Conservation (phyloP, 1,284 basidiomycete species). For the Moesziomyces aphidis region DNA sequence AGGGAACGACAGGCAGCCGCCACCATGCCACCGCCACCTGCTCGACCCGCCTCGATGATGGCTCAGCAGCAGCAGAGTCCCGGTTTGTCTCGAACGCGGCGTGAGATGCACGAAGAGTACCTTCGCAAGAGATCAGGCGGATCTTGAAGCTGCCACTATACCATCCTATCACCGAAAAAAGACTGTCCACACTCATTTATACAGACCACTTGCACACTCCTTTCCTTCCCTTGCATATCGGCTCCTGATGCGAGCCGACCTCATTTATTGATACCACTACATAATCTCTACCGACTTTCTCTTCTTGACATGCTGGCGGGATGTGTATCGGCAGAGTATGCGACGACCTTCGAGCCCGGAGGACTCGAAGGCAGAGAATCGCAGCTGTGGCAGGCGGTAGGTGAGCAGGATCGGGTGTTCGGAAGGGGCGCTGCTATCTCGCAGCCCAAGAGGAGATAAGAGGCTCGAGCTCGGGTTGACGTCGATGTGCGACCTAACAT, state of each 20-base stretch:
- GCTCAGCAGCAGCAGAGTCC: constrained; percentile 5
- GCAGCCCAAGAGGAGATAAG: no score
- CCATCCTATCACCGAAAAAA: not conserved
- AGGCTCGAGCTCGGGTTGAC: no score
- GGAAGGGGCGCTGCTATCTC: no score
- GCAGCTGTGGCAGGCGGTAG: no score
- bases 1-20: constrained; percentile 20
- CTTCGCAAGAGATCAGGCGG: constrained; percentile 16
- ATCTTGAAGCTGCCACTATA: not conserved
- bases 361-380: no score
- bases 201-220: not conserved
- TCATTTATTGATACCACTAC: constrained; percentile 11
- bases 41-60: constrained; percentile 3
- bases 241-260: not conserved
- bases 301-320: not conserved
- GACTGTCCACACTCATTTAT: no score
- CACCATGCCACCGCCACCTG: constrained; percentile 26
- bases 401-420: no score
- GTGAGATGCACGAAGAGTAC: constrained; percentile 40
- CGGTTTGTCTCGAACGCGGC: constrained; percentile 13
- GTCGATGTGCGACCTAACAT: not conserved
- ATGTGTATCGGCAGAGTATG: no score
- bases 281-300: not conserved
- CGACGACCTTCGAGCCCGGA: not conserved
- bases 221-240: not conserved